Percentiles rank a stretch among this genome's conserved stretches.
phyloP scores from a whole-genome alignment of 2,329 filamentous ascomycete species.

The Massarina eburnea region DNA sequence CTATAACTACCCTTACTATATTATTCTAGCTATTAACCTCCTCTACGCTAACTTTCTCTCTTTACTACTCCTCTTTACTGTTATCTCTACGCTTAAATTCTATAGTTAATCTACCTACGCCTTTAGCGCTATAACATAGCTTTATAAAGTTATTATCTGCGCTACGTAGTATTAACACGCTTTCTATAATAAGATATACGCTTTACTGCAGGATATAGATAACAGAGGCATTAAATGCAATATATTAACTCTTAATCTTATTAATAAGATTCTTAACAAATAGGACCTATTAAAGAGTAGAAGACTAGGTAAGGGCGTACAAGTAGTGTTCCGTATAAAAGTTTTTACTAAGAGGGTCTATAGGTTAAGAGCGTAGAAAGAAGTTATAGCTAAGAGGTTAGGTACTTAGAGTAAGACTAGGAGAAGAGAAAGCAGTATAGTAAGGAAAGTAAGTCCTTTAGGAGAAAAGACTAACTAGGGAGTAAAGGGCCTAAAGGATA shows the following conservation, averaged over 20 bases:
- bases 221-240: slow-evolving; percentile 63
- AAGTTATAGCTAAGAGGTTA: slow-evolving; percentile 29
- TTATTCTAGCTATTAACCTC: slow-evolving; percentile 59
- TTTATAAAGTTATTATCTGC: slow-evolving; percentile 68
- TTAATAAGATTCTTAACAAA: slow-evolving; percentile 40
- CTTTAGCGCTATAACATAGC: slow-evolving; percentile 67
- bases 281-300: slow-evolving; percentile 24
- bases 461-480: not conserved
- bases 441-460: not conserved
- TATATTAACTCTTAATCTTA: slow-evolving; percentile 45
- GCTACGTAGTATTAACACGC: slow-evolving; percentile 64
- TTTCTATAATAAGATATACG: slow-evolving; percentile 58
- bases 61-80: slow-evolving; percentile 61
- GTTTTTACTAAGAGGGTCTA: slow-evolving; percentile 29
- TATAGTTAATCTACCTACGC: slow-evolving; percentile 71
- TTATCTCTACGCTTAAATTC: slow-evolving; percentile 68
- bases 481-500: not conserved
- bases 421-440: not conserved
- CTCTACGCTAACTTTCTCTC: slow-evolving; percentile 62
- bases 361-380: slow-evolving; percentile 36
- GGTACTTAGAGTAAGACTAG: slow-evolving; percentile 22
- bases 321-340: slow-evolving; percentile 41
- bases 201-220: slow-evolving; percentile 67
- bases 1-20: slow-evolving; percentile 64
- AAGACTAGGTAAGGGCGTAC: slow-evolving; percentile 24